Base-by-base conservation (phyloP, 768 basidiomycete species). In the Russula foetens region DNA sequence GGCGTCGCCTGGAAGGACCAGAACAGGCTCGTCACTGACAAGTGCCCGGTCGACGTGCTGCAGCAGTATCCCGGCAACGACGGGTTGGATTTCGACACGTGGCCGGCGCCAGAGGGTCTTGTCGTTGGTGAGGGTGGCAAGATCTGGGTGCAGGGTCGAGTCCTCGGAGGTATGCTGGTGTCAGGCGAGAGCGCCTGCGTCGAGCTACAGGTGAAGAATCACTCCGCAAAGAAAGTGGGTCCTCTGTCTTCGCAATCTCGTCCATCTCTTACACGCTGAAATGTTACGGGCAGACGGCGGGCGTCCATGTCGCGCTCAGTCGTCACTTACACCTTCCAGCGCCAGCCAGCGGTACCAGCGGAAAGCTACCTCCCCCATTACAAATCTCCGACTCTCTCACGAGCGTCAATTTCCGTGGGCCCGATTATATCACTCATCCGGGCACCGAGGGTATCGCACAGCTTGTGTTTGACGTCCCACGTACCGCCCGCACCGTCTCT, bases 121-220 rank as follows among this genome's bases (percentile, higher is more conserved):
- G 77, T 81, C 9, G 81, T 92, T 26, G 87, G 84, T 0, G 90
- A 93, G 68, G 82, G 80, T 64, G 91, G 90, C 6, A 90, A 86
- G 71, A 77, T 93, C 31, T 90, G 88, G 84, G 80, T 82, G 47
- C 86, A 87, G 67, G 90, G 82, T 1, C 80, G 74, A 56, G 69
- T 93, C 19, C 72, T 88, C 24, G 86, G 83, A 35, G 83, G 80
- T 8, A 72, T 86, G 15, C 67, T 85, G 19, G 76, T 90, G 8
- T 81, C 85, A 31, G 90, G 90, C 9, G 81, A 84, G 67, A 81
- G 80, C 61, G 84, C 80, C 19, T 87, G 84, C 68, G 76, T 92
- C 45, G 86, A 90, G 67, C 72, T 93, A 55, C 83, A 86, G 63
- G 84, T 92, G 50, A 90, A 85, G 76, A 93, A 93, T 67, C 86